Conservation (phyloP, 116 monocot genomes). For the Dioscorea cayenensis region DNA sequence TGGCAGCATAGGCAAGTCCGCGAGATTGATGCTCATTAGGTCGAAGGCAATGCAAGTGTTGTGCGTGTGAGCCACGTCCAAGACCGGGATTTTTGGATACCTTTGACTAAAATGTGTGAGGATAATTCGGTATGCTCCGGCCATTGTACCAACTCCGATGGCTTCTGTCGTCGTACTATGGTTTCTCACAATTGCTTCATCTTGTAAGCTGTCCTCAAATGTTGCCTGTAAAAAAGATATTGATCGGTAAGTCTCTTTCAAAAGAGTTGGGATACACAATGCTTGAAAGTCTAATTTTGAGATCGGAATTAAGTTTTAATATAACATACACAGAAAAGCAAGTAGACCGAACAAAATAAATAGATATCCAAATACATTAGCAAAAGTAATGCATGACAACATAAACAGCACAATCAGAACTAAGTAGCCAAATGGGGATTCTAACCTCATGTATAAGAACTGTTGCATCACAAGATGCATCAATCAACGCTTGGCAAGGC, state of each 20-base stretch:
- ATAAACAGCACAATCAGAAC: background rate
- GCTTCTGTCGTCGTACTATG: conserved; percentile 97
- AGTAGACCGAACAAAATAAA: no score
- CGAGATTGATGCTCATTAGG: conserved; percentile 45
- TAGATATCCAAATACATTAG: no score
- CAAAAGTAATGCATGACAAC: background rate
- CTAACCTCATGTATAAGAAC: conserved; percentile 93
- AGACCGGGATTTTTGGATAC: conserved; percentile 90
- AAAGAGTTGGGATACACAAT: no score
- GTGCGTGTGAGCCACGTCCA: conserved; percentile 37
- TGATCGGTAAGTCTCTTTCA: background rate
- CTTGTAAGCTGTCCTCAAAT: conserved; percentile 84
- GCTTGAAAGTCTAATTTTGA: background rate
- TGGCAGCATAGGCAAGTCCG: conserved; percentile 34
- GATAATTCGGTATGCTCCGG: conserved; percentile 68
- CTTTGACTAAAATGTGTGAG: conserved; percentile 99
- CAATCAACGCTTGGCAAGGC: conserved; percentile 70
- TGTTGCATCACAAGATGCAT: conserved; percentile 78
- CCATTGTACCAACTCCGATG: conserved; percentile 50
- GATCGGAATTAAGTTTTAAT: background rate
- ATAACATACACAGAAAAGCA: no score
- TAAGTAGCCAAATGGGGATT: background rate
- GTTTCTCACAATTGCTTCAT: conserved; percentile 75
- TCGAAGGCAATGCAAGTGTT: conserved; percentile 49
- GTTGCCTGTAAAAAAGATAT: conserved; percentile 59